Conservation (phyloP, 164 flowering plant genomes). For the Liriodendron chinense region DNA sequence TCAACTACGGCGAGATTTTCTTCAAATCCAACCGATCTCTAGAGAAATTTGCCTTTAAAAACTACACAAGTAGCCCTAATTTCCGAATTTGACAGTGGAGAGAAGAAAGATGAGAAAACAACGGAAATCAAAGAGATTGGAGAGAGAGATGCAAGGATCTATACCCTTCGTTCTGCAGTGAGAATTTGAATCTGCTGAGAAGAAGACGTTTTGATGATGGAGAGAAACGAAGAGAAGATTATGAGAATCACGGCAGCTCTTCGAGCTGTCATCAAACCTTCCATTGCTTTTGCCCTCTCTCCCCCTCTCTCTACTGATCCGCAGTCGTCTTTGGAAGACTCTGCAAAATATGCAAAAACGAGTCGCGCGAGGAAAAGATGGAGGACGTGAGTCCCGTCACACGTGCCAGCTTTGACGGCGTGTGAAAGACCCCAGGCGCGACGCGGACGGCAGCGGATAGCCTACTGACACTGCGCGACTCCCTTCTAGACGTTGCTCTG, state of each 20-base stretch:
- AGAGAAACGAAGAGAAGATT: neutral
- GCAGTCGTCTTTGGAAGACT: neutral
- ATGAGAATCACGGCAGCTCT: constrained; percentile 17
- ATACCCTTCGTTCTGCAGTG: constrained; percentile 81
- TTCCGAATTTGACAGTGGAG: neutral
- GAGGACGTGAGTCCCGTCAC: neutral
- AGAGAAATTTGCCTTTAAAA: neutral
- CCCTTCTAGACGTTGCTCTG: too few species aligned
- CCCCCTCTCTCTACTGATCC: neutral
- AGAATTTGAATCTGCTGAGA: constrained; percentile 46
- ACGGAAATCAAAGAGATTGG: neutral
- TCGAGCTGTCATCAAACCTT: constrained; percentile 19
- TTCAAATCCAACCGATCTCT: neutral
- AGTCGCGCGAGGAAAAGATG: neutral
- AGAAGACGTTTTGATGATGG: neutral
- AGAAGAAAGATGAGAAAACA: neutral
- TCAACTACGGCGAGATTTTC: neutral
- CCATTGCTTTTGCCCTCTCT: constrained; percentile 27
- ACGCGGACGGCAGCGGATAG: too few species aligned
- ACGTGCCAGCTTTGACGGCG: neutral
- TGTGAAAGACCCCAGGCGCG: too few species aligned
- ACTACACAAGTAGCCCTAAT: neutral
- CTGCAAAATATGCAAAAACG: neutral
- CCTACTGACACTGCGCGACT: too few species aligned
- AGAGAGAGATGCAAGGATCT: constrained; percentile 2